Evolutionary conservation across 331 rosid genomes (phyloP).

Genomic region (Quercus tomentella): DNA sequence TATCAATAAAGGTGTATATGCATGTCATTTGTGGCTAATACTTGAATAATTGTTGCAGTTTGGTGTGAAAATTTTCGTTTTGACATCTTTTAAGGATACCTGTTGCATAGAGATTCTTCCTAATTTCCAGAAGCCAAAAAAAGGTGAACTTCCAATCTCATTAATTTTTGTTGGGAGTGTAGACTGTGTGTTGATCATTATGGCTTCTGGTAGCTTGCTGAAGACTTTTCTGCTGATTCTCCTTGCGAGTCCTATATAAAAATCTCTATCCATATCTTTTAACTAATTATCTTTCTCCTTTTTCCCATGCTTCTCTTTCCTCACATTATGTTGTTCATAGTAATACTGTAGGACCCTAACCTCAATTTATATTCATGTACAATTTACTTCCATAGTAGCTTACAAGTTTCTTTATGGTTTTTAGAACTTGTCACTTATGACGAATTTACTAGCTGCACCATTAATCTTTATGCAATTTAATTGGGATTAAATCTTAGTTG

Average conservation of each 20-base stretch:
- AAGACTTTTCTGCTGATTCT: background rate
- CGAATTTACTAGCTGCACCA: background rate
- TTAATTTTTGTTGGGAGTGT: background rate
- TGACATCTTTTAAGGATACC: conserved; percentile 81
- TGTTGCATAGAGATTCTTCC: conserved; percentile 91
- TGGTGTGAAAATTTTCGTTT: conserved; percentile 55
- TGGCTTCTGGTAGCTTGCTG: background rate
- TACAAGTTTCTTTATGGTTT: background rate
- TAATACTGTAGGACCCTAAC: background rate
- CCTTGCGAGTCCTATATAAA: background rate
- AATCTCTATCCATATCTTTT: background rate
- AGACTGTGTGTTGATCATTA: background rate
- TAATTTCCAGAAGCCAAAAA: conserved; percentile 46
- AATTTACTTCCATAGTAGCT: background rate
- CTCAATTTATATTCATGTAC: background rate
- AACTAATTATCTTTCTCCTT: background rate
- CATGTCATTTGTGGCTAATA: conserved; percentile 13
- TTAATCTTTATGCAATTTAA: background rate
- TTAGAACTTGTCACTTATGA: background rate
- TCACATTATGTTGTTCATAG: background rate
- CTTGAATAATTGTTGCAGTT: conserved; percentile 41
- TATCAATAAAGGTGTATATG: background rate
- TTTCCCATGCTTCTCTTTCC: background rate
- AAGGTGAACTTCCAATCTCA: conserved; percentile 34
- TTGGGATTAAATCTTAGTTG: too few relatives aligned